A percentile compares a stretch with the other conserved stretches of the same genome.
These are phyloP conservation scores for Thuja plicata DNA, from an alignment of 83 land plant species.

Conservation along the genomic window DNA sequence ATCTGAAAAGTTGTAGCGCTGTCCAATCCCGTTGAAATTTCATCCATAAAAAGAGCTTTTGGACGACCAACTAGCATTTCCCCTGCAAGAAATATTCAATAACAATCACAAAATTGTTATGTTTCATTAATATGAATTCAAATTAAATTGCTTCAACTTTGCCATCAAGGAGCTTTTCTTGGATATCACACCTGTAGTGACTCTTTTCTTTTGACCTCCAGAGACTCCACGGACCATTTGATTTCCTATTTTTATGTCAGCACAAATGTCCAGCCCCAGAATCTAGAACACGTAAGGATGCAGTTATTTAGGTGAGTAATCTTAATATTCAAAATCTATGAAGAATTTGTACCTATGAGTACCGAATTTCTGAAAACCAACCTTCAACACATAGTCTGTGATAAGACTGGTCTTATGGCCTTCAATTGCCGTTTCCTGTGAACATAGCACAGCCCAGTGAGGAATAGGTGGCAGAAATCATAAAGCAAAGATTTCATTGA, in stretches of 20 bases:
- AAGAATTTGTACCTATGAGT: not conserved
- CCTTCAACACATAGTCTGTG: slow-evolving; percentile 38
- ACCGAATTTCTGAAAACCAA: not conserved
- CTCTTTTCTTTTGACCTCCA: slow-evolving; percentile 34
- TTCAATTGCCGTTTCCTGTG: slow-evolving; percentile 25
- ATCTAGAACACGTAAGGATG: not conserved
- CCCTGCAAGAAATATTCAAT: slow-evolving; percentile 20
- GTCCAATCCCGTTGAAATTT: slow-evolving; percentile 47
- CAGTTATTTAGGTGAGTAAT: not conserved
- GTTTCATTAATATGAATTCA: not conserved
- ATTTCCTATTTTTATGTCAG: slow-evolving; percentile 41
- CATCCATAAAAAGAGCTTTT: slow-evolving; percentile 45
- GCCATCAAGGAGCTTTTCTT: not conserved
- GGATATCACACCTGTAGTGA: slow-evolving; percentile 31
- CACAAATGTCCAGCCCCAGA: slow-evolving; percentile 42
- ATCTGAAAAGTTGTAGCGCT: slow-evolving; percentile 50
- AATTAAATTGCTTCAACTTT: not conserved
- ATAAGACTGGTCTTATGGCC: slow-evolving; percentile 24
- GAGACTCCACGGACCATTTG: slow-evolving; percentile 37
- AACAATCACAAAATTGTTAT: not conserved
- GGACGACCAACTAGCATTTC: slow-evolving; percentile 49
- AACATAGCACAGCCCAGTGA: not conserved
- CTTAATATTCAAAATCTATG: not conserved
- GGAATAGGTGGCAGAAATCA: not conserved
- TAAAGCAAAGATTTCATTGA: not conserved